Base-by-base conservation (phyloP, 2,329 filamentous ascomycete genomes). In the Cladorrhinum sp. region DNA sequence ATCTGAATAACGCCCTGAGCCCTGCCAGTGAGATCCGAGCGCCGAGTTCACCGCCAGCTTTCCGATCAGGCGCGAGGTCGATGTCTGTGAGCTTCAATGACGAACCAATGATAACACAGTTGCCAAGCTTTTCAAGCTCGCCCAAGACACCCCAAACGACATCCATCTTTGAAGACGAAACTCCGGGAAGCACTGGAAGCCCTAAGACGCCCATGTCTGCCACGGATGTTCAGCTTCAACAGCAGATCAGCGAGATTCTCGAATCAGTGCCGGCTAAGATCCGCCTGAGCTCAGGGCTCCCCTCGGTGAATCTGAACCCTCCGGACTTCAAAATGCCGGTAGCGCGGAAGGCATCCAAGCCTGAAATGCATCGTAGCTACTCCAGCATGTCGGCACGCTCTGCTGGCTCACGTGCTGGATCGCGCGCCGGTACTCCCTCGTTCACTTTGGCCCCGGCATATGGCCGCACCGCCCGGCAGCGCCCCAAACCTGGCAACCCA, bases 191-290 rank as follows among this genome's bases (percentile, higher is more conserved):
- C 1, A 71, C 72, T 4, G 67, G 68, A 42, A 76, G 70, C 59
- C 74, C 76, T 23, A 72, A 74, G 28, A 69, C 69, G 65, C 74
- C 73, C 54, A 66, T 73, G 3, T 75, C 75, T 59, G 75, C 74
- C 57, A 76, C 81, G 0, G 86, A 89, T 64, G 87, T 91, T 65
- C 84, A 91, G 59, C 80, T 96, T 14, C 90, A 92, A 66, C 85
- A 87, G 64, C 91, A 93, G 71, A 93, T 96, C 54, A 89, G 85
- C 69, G 85, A 89, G 56, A 90, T 96, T 60, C 82, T 96, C 42
- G 86, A 86, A 61, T 88, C 83, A 20, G 90, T 96, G 64, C 91
- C 92, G 1, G 88, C 88, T 30, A 87, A 87, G 64, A 96, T 98
- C 68, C 87, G 86, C 56, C 80, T 97, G 48, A 86, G 86, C 1